These are phyloP conservation scores for Pyrenophora graminea DNA, from an alignment of 2,329 filamentous ascomycete genomes.

Conservation along the genomic window DNA sequence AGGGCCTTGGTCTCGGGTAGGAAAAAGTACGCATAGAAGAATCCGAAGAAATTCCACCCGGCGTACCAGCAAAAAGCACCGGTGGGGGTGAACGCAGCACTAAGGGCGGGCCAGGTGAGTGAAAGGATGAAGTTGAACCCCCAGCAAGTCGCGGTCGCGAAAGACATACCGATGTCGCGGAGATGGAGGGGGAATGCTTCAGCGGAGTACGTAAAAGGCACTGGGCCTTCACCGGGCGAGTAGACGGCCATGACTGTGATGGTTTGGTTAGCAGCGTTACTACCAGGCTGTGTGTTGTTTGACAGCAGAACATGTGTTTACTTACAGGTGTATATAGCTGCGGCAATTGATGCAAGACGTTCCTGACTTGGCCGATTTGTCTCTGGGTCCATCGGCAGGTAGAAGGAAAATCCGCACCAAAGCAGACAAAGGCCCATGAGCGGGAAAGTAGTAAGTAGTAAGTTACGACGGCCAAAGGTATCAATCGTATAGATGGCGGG, in stretches of 20 bases:
- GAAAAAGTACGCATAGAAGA: constrained; percentile 45
- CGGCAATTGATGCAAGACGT: constrained; percentile 43
- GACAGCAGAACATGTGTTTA: not conserved
- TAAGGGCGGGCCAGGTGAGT: constrained; percentile 59
- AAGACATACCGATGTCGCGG: constrained; percentile 49
- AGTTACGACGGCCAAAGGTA: constrained; percentile 50
- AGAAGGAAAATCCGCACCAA: constrained; percentile 38
- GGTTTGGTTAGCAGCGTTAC: not conserved
- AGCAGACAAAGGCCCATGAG: constrained; percentile 50
- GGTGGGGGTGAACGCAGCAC: constrained; percentile 53
- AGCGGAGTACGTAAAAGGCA: constrained; percentile 47
- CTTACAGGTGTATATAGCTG: constrained; percentile 14
- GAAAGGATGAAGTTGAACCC: constrained; percentile 61
- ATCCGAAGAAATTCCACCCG: constrained; percentile 59
- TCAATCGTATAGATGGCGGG: constrained; percentile 52
- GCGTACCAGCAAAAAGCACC: constrained; percentile 63
- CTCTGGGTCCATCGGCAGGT: constrained; percentile 22
- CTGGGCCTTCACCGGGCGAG: constrained; percentile 37
- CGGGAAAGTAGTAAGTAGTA: constrained; percentile 53
- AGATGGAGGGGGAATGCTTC: constrained; percentile 53
- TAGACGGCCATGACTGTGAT: constrained; percentile 51
- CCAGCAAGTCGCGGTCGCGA: constrained; percentile 60
- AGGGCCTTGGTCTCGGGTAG: constrained; percentile 39
- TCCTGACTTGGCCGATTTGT: constrained; percentile 16
- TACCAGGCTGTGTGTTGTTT: not conserved